Evolutionary conservation across 2,329 filamentous ascomycete genomes (phyloP).

Genomic region (Fusarium sambucinum): DNA sequence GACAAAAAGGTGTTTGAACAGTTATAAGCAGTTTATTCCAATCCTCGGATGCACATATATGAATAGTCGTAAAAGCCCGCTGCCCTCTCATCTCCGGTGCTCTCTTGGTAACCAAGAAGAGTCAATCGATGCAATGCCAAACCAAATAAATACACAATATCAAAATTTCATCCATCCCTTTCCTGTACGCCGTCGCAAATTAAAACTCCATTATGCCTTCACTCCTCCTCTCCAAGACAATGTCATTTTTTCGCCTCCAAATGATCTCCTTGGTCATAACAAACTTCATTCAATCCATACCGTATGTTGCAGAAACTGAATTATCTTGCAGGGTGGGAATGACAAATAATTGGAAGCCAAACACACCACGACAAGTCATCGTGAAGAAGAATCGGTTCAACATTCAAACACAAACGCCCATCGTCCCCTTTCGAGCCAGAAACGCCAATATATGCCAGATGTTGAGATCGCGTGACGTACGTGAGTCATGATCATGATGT

Average conservation of each 20-base stretch:
- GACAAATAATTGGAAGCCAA: constrained; percentile 27
- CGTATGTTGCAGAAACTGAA: constrained; percentile 26
- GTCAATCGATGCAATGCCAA: constrained; percentile 38
- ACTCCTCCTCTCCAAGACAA: constrained; percentile 24
- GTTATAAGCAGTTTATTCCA: constrained; percentile 39
- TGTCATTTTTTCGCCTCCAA: constrained; percentile 18
- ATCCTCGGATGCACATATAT: constrained; percentile 43
- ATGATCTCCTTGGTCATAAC: constrained; percentile 24
- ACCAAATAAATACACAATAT: constrained; percentile 40
- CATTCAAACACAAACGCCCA: constrained; percentile 45
- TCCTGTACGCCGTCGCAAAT: constrained; percentile 45
- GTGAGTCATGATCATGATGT: constrained; percentile 59
- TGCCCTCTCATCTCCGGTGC: constrained; percentile 29
- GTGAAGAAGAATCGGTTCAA: constrained; percentile 39
- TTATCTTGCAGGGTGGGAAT: constrained; percentile 25
- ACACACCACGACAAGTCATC: constrained; percentile 31
- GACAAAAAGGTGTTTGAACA: constrained; percentile 12
- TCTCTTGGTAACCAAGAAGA: constrained; percentile 31
- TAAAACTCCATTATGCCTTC: constrained; percentile 35
- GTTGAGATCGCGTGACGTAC: constrained; percentile 56
- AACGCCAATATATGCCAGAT: constrained; percentile 61
- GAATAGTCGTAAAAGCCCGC: constrained; percentile 39
- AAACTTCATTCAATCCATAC: constrained; percentile 31
- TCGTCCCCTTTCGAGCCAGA: constrained; percentile 42
- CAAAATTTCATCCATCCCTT: constrained; percentile 30